Percentiles rank a stretch among this genome's conserved stretches.
phyloP scores from a whole-genome alignment of 2,329 filamentous ascomycete species.

The Clarireedia monteithiana region DNA sequence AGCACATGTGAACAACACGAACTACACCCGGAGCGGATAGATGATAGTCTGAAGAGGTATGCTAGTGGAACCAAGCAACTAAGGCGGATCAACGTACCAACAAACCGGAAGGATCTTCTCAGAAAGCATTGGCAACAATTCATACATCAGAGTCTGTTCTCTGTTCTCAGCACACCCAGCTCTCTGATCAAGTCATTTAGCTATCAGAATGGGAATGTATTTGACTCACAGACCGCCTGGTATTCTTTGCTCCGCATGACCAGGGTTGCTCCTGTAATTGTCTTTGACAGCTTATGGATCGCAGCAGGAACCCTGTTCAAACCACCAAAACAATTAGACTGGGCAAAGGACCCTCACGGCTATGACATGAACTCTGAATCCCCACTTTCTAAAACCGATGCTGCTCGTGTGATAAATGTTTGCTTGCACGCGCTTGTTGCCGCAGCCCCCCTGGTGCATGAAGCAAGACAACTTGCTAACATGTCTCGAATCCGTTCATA shows the following conservation, averaged over 20 bases:
- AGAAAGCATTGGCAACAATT: slow-evolving; percentile 48
- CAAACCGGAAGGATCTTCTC: background rate
- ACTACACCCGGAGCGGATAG: slow-evolving; percentile 31
- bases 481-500: slow-evolving; percentile 50
- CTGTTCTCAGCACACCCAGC: slow-evolving; percentile 50
- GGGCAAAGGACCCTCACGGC: slow-evolving; percentile 16
- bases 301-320: slow-evolving; percentile 50
- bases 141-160: slow-evolving; percentile 56
- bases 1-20: slow-evolving; percentile 42
- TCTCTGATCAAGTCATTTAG: slow-evolving; percentile 51
- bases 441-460: slow-evolving; percentile 38
- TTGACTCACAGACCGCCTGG: slow-evolving; percentile 55
- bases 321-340: slow-evolving; percentile 35
- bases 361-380: slow-evolving; percentile 4
- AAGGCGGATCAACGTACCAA: background rate
- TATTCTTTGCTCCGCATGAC: slow-evolving; percentile 55
- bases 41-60: slow-evolving; percentile 11
- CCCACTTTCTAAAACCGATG: slow-evolving; percentile 23
- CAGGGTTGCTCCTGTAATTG: slow-evolving; percentile 46
- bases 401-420: slow-evolving; percentile 36
- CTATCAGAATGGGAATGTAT: slow-evolving; percentile 38
- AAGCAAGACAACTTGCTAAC: slow-evolving; percentile 39
- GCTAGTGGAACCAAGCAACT: background rate
- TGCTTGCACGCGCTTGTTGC: slow-evolving; percentile 57
- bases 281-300: slow-evolving; percentile 59